phyloP scores from a whole-genome alignment of 805 yeast genomes.

The Starmerella bombicola region DNA sequence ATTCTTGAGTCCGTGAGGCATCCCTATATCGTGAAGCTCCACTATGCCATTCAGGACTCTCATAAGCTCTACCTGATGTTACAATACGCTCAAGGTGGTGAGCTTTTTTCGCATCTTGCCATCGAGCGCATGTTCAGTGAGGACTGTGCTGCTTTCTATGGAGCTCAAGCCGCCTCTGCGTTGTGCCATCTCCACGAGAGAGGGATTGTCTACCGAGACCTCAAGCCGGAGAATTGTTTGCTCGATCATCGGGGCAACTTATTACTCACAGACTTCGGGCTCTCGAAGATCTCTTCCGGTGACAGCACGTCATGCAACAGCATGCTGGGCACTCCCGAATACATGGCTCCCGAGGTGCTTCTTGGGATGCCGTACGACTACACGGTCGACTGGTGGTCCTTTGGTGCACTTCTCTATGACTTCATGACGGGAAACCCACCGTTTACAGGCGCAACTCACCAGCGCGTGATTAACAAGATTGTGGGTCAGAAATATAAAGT shows the following conservation, averaged over 20 bases:
- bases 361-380: conserved; percentile 66
- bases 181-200: conserved; percentile 59
- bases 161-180: conserved; percentile 72
- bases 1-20: conserved; percentile 62
- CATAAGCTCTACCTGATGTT: conserved; percentile 60
- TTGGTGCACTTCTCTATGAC: conserved; percentile 72
- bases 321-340: conserved; percentile 66
- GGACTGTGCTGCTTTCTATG: conserved; percentile 59
- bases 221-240: conserved; percentile 82
- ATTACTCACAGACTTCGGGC: conserved; percentile 76
- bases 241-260: conserved; percentile 67
- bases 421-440: conserved; percentile 81
- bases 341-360: conserved; percentile 83
- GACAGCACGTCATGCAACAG: conserved; percentile 39
- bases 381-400: conserved; percentile 83
- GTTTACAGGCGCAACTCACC: conserved; percentile 70
- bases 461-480: conserved; percentile 63
- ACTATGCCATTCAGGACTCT: conserved; percentile 72
- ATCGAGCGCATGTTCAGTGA: conserved; percentile 39
- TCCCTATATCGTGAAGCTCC: conserved; percentile 69
- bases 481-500: conserved; percentile 41
- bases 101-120: conserved; percentile 54
- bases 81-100: conserved; percentile 85
- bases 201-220: conserved; percentile 77
- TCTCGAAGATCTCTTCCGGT: conserved; percentile 37